Percentiles rank a stretch among this genome's conserved stretches.
Conservation (phyloP, 2,329 filamentous ascomycete species). For the Helotiales sp. region DNA sequence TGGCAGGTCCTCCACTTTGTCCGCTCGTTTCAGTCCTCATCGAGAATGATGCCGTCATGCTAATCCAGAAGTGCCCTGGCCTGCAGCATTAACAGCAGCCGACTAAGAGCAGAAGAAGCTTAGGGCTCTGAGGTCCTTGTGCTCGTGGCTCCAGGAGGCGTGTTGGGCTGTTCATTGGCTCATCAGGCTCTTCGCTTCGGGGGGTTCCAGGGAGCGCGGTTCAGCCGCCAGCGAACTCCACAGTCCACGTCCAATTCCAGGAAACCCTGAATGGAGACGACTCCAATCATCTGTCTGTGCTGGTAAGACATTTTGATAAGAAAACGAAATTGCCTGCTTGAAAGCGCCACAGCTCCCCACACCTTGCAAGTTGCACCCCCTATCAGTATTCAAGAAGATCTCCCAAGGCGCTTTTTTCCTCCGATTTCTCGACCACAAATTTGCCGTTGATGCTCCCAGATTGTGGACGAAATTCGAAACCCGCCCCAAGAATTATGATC, state of each 20-base stretch:
- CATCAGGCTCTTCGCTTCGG: not conserved
- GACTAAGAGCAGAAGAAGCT: not conserved
- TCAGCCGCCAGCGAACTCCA: slow-evolving; percentile 1
- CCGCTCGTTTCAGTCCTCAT: not conserved
- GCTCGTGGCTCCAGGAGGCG: not conserved
- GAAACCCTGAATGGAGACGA: not conserved
- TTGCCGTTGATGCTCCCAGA: not conserved
- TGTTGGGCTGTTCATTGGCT: not conserved
- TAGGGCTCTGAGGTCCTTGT: not conserved
- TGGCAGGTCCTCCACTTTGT: not conserved
- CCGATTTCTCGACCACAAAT: not conserved
- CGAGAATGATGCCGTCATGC: not conserved
- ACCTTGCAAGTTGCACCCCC: not conserved
- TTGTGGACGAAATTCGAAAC: not conserved
- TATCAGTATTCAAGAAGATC: too few species aligned
- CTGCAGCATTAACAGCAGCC: not conserved
- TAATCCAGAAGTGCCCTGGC: not conserved
- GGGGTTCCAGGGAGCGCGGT: not conserved
- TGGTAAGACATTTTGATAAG: slow-evolving; percentile 3
- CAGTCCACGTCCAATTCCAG: not conserved
- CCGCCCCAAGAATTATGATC: not conserved
- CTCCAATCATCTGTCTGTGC: not conserved
- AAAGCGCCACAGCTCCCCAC: not conserved
- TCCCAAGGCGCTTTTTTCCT: not conserved
- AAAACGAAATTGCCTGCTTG: not conserved